Percentiles rank a stretch among this genome's conserved stretches.
These are phyloP conservation scores for Lipomyces oligophaga DNA, from an alignment of 805 yeast species.

Conservation along the genomic window DNA sequence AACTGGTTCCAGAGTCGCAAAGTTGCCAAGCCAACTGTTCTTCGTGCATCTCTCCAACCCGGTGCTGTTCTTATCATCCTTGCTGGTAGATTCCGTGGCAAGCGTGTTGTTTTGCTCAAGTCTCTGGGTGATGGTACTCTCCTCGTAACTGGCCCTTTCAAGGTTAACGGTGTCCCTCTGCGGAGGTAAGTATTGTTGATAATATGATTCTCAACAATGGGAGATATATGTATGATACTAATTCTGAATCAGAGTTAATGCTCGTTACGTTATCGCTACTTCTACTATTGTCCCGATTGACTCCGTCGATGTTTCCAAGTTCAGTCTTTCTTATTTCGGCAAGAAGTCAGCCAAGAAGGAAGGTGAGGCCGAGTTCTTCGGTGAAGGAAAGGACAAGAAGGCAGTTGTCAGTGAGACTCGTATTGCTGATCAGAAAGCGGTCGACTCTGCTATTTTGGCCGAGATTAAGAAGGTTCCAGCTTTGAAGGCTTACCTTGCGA, in stretches of 20 bases:
- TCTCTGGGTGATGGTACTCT: slow-evolving; percentile 96
- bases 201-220: neutral
- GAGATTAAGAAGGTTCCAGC: slow-evolving; percentile 97
- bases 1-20: too few relatives aligned
- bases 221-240: neutral
- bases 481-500: slow-evolving; percentile 91
- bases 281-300: slow-evolving; percentile 83
- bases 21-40: slow-evolving; percentile 86
- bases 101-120: slow-evolving; percentile 98
- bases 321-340: slow-evolving; percentile 92
- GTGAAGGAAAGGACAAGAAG: slow-evolving; percentile 68
- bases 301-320: slow-evolving; percentile 81
- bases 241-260: slow-evolving; percentile 54
- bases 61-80: slow-evolving; percentile 96
- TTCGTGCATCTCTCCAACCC: slow-evolving; percentile 94
- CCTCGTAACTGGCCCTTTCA: slow-evolving; percentile 98
- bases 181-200: slow-evolving; percentile 69
- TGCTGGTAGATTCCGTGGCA: slow-evolving; percentile 99
- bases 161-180: slow-evolving; percentile 98
- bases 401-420: slow-evolving; percentile 88
- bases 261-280: slow-evolving; percentile 98
- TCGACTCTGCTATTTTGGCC: slow-evolving; percentile 86
- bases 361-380: slow-evolving; percentile 90
- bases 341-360: slow-evolving; percentile 75
- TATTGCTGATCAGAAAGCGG: slow-evolving; percentile 92